Percentiles rank a stretch among this genome's conserved stretches.
Evolutionary conservation across 768 basidiomycete species (phyloP).

Genomic region (Mycena rosella): DNA sequence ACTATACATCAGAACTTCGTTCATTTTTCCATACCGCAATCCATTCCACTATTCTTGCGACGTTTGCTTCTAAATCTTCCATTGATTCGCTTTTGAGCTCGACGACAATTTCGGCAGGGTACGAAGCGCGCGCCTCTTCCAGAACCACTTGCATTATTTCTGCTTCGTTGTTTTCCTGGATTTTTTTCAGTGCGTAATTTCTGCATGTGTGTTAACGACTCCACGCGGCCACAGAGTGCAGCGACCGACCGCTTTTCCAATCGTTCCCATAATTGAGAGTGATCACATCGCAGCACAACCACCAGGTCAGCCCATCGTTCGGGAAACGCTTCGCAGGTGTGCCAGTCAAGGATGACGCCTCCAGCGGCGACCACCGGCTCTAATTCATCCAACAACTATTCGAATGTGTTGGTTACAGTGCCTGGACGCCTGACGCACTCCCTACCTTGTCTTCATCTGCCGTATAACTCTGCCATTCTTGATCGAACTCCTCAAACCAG

Average conservation of each 20-base stretch:
- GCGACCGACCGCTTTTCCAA: slow-evolving; percentile 84
- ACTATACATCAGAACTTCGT: slow-evolving; percentile 33
- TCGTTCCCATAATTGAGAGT: slow-evolving; percentile 88
- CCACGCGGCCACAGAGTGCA: slow-evolving; percentile 12
- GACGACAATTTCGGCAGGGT: slow-evolving; percentile 87
- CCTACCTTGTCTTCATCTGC: slow-evolving; percentile 97
- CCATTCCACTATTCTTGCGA: slow-evolving; percentile 91
- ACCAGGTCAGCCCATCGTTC: slow-evolving; percentile 98
- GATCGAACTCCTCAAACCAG: slow-evolving; percentile 87
- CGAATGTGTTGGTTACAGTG: slow-evolving; percentile 24
- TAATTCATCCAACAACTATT: slow-evolving; percentile 88
- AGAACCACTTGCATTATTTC: slow-evolving; percentile 97
- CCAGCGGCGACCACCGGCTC: slow-evolving; percentile 78
- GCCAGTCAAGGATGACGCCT: slow-evolving; percentile 93
- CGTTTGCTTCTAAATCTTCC: slow-evolving; percentile 88
- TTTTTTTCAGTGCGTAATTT: slow-evolving; percentile 90
- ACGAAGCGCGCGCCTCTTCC: slow-evolving; percentile 90
- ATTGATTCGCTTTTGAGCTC: slow-evolving; percentile 82
- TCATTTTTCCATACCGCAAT: slow-evolving; percentile 77
- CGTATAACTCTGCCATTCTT: slow-evolving; percentile 95
- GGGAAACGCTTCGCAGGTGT: slow-evolving; percentile 93
- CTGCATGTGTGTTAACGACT: slow-evolving; percentile 54
- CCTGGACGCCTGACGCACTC: slow-evolving; percentile 9
- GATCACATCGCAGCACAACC: slow-evolving; percentile 91
- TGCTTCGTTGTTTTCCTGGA: slow-evolving; percentile 98